These are phyloP conservation scores for Chlamydomonas reinhardtii DNA, from an alignment of 163 green algal genomes.

Conservation along the genomic window DNA sequence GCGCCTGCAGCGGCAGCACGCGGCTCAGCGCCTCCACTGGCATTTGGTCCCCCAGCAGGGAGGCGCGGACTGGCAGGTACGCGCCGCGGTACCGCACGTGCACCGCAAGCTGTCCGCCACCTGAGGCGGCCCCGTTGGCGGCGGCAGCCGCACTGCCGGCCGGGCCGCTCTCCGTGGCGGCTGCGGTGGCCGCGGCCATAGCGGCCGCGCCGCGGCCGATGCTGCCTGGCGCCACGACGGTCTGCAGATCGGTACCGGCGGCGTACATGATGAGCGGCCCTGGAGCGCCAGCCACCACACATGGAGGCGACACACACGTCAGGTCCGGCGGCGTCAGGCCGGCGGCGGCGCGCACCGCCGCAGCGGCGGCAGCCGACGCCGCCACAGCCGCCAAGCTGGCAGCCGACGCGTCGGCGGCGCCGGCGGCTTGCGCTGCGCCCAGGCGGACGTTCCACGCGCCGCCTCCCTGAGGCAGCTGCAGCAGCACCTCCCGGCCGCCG, in stretches of 20 bases:
- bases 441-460: conserved; percentile 8
- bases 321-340: conserved; percentile 7
- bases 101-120: background rate
- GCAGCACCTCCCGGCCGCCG: conserved; percentile 4
- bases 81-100: conserved; percentile 32
- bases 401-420: too few species aligned
- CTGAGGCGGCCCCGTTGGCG: background rate
- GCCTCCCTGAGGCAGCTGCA: conserved; percentile 17
- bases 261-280: conserved; percentile 10
- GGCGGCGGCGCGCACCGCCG: background rate
- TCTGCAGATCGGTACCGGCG: background rate
- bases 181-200: background rate
- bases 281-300: background rate
- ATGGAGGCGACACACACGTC: conserved; percentile 25
- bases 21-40: conserved; percentile 21
- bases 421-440: too few species aligned
- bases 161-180: background rate
- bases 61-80: conserved; percentile 6
- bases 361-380: background rate
- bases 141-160: too few species aligned
- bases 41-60: conserved; percentile 42
- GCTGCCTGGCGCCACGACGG: background rate
- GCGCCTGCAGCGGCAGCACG: conserved; percentile 30
- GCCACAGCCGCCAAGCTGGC: background rate
- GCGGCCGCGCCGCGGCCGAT: background rate